phyloP scores from a whole-genome alignment of 441 rosid genomes.

The Croton laevigatus region DNA sequence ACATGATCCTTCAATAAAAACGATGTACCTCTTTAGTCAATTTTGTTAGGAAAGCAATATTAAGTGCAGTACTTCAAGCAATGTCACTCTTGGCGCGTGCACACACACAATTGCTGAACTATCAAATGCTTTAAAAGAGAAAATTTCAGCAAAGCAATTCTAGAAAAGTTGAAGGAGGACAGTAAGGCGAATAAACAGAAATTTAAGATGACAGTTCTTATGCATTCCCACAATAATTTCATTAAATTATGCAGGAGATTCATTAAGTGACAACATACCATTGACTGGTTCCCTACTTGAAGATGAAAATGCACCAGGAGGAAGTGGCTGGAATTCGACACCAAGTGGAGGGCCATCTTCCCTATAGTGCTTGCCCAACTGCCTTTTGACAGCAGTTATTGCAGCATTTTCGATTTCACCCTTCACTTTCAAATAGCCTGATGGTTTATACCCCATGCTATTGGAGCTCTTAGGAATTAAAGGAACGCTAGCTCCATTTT shows the following conservation, averaged over 20 bases:
- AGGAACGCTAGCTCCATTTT: slow-evolving; percentile 35
- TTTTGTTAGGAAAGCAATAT: neutral
- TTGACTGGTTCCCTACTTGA: slow-evolving; percentile 41
- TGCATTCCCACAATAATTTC: slow-evolving; percentile 15
- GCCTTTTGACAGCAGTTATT: slow-evolving; percentile 76
- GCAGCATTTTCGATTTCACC: slow-evolving; percentile 68
- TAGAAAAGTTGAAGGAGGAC: slow-evolving; percentile 2
- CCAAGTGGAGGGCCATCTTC: slow-evolving; percentile 87
- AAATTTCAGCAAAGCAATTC: neutral
- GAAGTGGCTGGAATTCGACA: slow-evolving; percentile 71
- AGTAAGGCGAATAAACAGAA: slow-evolving; percentile 9
- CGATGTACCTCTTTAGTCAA: neutral
- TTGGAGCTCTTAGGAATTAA: slow-evolving; percentile 32
- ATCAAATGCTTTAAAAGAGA: slow-evolving; percentile 14
- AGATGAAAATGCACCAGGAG: slow-evolving; percentile 80
- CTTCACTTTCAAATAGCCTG: slow-evolving; percentile 83
- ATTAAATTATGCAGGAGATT: slow-evolving; percentile 16
- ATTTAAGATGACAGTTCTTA: neutral
- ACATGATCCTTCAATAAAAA: neutral
- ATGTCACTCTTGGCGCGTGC: neutral
- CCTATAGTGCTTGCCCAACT: slow-evolving; percentile 68
- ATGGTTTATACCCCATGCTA: slow-evolving; percentile 59
- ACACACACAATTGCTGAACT: neutral
- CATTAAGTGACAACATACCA: slow-evolving; percentile 45
- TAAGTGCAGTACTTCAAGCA: neutral